These are phyloP conservation scores for Saprolegnia diclina DNA, from an alignment of 352 stramenopile species.

Conservation along the genomic window DNA sequence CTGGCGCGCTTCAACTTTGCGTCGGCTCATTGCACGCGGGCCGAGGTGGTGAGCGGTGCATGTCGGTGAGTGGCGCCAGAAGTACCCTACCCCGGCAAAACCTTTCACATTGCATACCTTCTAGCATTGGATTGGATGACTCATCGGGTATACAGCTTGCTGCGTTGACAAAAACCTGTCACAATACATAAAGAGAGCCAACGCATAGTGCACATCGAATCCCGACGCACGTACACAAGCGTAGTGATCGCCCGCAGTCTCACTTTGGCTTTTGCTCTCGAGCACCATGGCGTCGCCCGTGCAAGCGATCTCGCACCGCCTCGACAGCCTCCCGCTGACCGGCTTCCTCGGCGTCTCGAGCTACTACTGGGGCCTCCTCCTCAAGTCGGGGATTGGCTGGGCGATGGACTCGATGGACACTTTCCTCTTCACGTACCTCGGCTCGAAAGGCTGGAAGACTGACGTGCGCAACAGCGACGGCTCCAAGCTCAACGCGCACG, in stretches of 20 bases:
- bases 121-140: neutral
- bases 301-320: constrained; percentile 56
- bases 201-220: too few species aligned
- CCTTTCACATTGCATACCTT: neutral
- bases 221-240: too few species aligned
- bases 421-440: constrained; percentile 60
- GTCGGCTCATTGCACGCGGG: too few species aligned
- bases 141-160: too few species aligned
- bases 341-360: constrained; percentile 51
- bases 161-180: too few species aligned
- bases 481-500: constrained; percentile 17
- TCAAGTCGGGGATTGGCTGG: constrained; percentile 60
- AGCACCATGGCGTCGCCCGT: constrained; percentile 28
- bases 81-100: neutral
- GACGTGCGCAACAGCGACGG: constrained; percentile 8
- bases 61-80: too few species aligned
- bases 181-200: neutral
- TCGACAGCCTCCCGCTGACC: constrained; percentile 39
- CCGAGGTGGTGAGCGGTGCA: too few species aligned
- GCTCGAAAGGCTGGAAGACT: constrained; percentile 7
- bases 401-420: constrained; percentile 75
- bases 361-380: constrained; percentile 65
- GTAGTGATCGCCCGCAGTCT: too few species aligned
- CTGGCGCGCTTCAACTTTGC: too few species aligned
- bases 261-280: neutral